Percentiles rank a stretch among this genome's conserved stretches.
Evolutionary conservation across 169 alveolate species (phyloP).

Genomic region (Besnoitia besnoiti): DNA sequence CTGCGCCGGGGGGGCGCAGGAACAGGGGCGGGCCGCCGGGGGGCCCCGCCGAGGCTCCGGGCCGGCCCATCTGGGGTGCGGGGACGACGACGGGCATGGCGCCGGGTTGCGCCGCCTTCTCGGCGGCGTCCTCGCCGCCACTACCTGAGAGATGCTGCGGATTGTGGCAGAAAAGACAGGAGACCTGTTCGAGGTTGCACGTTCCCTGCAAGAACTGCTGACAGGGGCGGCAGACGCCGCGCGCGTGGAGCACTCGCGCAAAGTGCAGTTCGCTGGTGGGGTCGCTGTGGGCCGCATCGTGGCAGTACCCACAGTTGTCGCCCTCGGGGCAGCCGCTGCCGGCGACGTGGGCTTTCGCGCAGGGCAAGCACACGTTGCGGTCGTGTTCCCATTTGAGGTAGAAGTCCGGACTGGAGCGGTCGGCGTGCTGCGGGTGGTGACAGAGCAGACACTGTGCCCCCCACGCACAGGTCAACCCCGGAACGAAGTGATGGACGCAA

Average conservation of each 20-base stretch:
- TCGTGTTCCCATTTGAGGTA: slow-evolving; percentile 31
- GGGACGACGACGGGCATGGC: background rate
- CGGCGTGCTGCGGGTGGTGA: slow-evolving; percentile 39
- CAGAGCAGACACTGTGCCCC: slow-evolving; percentile 12
- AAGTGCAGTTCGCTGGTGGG: slow-evolving; percentile 5
- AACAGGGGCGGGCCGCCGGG: background rate
- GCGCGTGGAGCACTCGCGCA: slow-evolving; percentile 31
- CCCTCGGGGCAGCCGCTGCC: slow-evolving; percentile 36
- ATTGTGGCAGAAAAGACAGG: slow-evolving; percentile 44
- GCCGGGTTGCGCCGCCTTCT: background rate
- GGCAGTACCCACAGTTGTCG: slow-evolving; percentile 49
- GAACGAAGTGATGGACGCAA: slow-evolving; percentile 5
- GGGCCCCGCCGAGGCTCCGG: no score
- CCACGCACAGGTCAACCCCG: slow-evolving; percentile 2
- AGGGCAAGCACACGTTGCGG: slow-evolving; percentile 28
- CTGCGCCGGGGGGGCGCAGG: background rate
- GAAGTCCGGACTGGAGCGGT: background rate
- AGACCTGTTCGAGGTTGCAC: background rate
- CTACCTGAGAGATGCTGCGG: background rate
- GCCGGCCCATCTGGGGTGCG: background rate
- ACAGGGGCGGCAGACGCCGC: slow-evolving; percentile 52
- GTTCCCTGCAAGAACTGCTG: slow-evolving; percentile 11
- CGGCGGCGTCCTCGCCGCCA: background rate
- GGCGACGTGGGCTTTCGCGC: slow-evolving; percentile 33
- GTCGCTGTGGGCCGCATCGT: slow-evolving; percentile 20